Evolutionary conservation across 352 stramenopile species (phyloP).

Genomic region (Globisporangium ultimum): DNA sequence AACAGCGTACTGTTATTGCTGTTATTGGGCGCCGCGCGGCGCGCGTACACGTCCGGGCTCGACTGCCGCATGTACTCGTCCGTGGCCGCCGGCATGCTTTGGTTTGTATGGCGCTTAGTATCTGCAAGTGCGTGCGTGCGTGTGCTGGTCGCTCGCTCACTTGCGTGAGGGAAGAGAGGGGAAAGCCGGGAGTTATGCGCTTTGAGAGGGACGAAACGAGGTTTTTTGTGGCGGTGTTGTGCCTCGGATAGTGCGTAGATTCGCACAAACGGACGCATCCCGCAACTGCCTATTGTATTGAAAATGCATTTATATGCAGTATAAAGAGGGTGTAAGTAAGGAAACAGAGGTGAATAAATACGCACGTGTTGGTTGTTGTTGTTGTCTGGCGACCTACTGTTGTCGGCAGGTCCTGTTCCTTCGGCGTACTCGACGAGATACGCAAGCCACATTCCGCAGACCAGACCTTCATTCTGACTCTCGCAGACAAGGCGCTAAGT

Average conservation of each 20-base stretch:
- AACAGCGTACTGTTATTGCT: conserved; percentile 8
- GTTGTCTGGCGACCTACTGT: conserved; percentile 4
- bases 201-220: not conserved
- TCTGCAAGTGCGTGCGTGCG: not conserved
- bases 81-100: conserved; percentile 20
- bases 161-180: not conserved
- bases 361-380: not conserved
- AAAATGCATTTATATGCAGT: too few relatives aligned
- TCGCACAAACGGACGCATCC: too few relatives aligned
- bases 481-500: not conserved
- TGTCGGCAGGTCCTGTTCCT: conserved; percentile 6
- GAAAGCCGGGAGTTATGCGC: not conserved
- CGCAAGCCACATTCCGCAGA: conserved; percentile 6
- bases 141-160: not conserved
- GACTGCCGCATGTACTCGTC: conserved; percentile 36
- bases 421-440: conserved; percentile 7
- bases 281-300: too few relatives aligned
- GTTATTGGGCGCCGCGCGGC: conserved; percentile 13
- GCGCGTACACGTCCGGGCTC: conserved; percentile 17
- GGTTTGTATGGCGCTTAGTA: not conserved
- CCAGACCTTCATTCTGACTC: not conserved
- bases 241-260: not conserved
- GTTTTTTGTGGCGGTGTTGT: conserved; percentile 4
- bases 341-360: not conserved
- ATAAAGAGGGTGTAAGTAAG: too few relatives aligned